phyloP scores from a whole-genome alignment of 2,329 filamentous ascomycete genomes.

The Corinectria fuckeliana region DNA sequence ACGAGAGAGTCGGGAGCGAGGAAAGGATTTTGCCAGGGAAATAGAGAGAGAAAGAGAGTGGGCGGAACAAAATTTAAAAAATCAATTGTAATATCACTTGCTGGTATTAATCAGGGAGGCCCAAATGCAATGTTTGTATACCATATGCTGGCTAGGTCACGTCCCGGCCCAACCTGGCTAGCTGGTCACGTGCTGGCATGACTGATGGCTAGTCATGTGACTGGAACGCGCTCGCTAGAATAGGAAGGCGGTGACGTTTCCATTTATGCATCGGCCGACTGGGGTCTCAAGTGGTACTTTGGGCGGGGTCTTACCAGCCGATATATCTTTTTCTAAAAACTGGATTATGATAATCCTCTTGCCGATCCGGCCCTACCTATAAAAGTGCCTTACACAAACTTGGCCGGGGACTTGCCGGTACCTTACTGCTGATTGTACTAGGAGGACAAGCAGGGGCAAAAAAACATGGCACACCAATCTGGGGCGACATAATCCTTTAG shows the following conservation, averaged over 20 bases:
- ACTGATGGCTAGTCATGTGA: no score
- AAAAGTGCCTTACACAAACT: background rate
- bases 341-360: background rate
- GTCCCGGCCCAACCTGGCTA: no score
- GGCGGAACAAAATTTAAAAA: background rate
- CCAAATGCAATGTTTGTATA: no score
- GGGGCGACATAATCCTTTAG: no score
- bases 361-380: background rate
- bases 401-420: background rate
- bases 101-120: no score
- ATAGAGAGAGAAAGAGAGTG: background rate
- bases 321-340: background rate
- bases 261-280: background rate
- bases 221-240: no score
- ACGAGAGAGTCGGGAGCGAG: background rate
- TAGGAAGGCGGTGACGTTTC: no score
- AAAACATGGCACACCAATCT: no score
- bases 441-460: background rate
- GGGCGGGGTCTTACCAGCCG: background rate
- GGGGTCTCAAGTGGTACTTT: background rate
- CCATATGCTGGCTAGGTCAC: no score
- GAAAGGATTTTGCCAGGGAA: no score
- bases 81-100: no score
- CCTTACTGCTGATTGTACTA: background rate
- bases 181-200: no score